phyloP scores from a whole-genome alignment of 352 stramenopile species.

The Globisporangium paddicum region DNA sequence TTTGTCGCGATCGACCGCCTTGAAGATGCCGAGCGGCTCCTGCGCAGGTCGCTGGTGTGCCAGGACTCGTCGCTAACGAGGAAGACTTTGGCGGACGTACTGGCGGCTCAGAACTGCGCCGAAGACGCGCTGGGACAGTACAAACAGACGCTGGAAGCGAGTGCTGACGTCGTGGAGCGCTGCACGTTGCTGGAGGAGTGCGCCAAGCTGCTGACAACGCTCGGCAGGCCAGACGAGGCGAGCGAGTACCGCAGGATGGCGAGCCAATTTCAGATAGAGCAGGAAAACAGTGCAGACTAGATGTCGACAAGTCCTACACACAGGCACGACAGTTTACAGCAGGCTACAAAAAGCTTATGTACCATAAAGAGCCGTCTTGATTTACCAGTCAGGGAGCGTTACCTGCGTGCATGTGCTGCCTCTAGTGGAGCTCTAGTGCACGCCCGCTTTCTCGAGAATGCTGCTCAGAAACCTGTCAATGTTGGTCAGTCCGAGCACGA shows the following conservation, averaged over 20 bases:
- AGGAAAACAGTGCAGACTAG: slow-evolving; percentile 1
- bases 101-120: slow-evolving; percentile 75
- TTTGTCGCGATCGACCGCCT: slow-evolving; percentile 77
- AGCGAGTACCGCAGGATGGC: slow-evolving; percentile 60
- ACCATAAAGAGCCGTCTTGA: slow-evolving; percentile 9
- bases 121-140: slow-evolving; percentile 72
- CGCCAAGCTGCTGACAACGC: slow-evolving; percentile 54
- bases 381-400: neutral
- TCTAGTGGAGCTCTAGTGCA: neutral
- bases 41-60: slow-evolving; percentile 56
- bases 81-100: slow-evolving; percentile 74
- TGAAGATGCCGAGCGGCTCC: slow-evolving; percentile 61
- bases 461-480: slow-evolving; percentile 41
- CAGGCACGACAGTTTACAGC: neutral
- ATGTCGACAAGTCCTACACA: neutral
- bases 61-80: slow-evolving; percentile 73
- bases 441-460: slow-evolving; percentile 19
- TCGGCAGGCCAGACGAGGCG: slow-evolving; percentile 67
- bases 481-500: slow-evolving; percentile 64
- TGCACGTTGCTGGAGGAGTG: slow-evolving; percentile 54
- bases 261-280: slow-evolving; percentile 30
- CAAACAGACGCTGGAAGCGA: slow-evolving; percentile 43
- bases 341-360: slow-evolving; percentile 2
- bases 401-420: neutral
- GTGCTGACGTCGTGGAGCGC: slow-evolving; percentile 33